These are phyloP conservation scores for Fusarium sarcochroum DNA, from an alignment of 2,329 filamentous ascomycete species.

Conservation along the genomic window DNA sequence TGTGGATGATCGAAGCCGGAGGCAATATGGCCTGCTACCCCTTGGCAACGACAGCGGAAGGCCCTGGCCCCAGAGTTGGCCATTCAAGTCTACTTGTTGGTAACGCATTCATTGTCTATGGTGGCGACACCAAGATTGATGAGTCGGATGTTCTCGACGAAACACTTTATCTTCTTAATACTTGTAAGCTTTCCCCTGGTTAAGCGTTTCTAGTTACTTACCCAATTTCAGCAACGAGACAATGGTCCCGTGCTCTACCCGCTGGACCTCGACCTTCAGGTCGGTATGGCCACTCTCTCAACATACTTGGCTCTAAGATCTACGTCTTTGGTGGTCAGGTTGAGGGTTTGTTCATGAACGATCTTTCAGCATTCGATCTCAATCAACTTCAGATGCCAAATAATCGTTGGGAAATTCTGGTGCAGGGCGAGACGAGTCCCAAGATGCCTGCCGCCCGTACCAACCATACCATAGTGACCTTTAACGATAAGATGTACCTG, in stretches of 20 bases:
- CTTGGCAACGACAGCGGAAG: conserved; percentile 91
- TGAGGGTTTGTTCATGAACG: conserved; percentile 98
- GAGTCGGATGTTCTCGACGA: conserved; percentile 93
- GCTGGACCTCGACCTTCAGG: conserved; percentile 88
- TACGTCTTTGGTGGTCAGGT: conserved; percentile 98
- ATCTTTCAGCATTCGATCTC: conserved; percentile 93
- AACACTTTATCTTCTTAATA: conserved; percentile 96
- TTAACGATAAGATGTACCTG: conserved; percentile 94
- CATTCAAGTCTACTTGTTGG: conserved; percentile 95
- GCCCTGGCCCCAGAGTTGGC: conserved; percentile 93
- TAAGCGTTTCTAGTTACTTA: conserved; percentile 34
- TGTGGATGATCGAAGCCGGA: conserved; percentile 97
- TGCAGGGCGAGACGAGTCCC: conserved; percentile 70
- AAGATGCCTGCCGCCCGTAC: conserved; percentile 87
- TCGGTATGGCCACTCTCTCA: conserved; percentile 95
- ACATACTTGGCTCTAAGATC: conserved; percentile 96
- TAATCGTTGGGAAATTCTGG: conserved; percentile 95
- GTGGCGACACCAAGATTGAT: conserved; percentile 97
- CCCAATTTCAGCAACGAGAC: conserved; percentile 80
- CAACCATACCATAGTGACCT: conserved; percentile 93
- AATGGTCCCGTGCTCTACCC: conserved; percentile 96
- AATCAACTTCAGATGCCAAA: conserved; percentile 92
- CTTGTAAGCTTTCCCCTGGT: conserved; percentile 75
- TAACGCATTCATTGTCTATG: conserved; percentile 99
- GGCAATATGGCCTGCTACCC: conserved; percentile 92